Evolutionary conservation across 192 early-diverging fungal species (phyloP), one percentile per base, ranked within the genome.

Genomic region (Rhizophagus sp.): DNA sequence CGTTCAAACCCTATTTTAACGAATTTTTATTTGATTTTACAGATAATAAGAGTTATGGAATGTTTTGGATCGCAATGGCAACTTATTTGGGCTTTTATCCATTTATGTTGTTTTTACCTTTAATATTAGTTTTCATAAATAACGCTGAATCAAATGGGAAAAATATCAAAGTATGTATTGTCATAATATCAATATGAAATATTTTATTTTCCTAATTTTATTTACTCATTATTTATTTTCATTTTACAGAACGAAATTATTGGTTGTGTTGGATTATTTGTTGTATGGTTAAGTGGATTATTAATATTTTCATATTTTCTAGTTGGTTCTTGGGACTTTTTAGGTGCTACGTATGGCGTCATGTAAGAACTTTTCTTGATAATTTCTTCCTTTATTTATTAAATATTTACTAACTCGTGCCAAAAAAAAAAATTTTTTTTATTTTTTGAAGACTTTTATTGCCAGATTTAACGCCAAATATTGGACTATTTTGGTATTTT

Each of bases 401-500:
- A 12, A 81, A 39, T 67, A 24, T 62, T 17, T 25, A 47, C 49
- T 74, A 44, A 52, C 39, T 68, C 41, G n/a, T 7, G 10, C 12
- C 10, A 34, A 17, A 41, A 36, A 36, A 36, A 36, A 44, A 30
- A n/a, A n/a, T n/a, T 30, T 30, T 30, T 30, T 30, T 30, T 30
- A 15, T 62, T 25, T 34, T 72, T 50, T 11, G 25, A 52, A 94
- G 91, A 12, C 80, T 97, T 49, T 82, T 88, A 4, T 94, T 97
- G 19, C 85, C 90, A 57, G 98, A 99, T 75, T 83, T 99, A 80
- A 94, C 94, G n/a, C 98, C 97, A 2, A 99, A 97, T 85, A 88
- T 98, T 33, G 98, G 98, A 7, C 82, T 98, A 73, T 98, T 91
- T 81, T 99, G 98, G 98, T 99, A 99, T 87, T 97, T 99, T 85